A percentile compares a stretch with the other conserved stretches of the same genome.
Evolutionary conservation across 2,329 filamentous ascomycete species (phyloP).

Genomic region (Bertia moriformis): DNA sequence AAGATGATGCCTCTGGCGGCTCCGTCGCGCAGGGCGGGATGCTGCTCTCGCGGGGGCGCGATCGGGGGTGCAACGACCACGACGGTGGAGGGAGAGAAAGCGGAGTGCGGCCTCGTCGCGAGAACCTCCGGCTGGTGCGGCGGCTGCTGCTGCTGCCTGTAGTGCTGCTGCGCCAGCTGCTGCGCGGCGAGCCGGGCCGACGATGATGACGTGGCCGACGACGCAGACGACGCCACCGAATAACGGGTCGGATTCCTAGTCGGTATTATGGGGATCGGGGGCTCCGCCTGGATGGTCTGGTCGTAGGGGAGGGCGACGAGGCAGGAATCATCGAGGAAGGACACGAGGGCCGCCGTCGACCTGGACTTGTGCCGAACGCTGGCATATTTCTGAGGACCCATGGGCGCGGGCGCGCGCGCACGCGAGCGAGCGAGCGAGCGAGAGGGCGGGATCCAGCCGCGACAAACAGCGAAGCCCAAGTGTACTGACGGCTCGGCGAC

Average conservation of each 20-base stretch:
- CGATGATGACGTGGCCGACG: slow-evolving; percentile 7
- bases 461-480: too few species aligned
- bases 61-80: slow-evolving; percentile 18
- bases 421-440: too few species aligned
- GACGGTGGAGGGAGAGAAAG: slow-evolving; percentile 10
- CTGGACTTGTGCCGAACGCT: slow-evolving; percentile 26
- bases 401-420: too few species aligned
- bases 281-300: slow-evolving; percentile 39
- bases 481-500: too few species aligned
- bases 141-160: slow-evolving; percentile 12
- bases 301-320: slow-evolving; percentile 46
- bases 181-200: slow-evolving; percentile 6
- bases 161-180: slow-evolving; percentile 13
- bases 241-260: slow-evolving; percentile 10
- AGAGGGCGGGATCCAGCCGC: too few species aligned
- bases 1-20: slow-evolving; percentile 10
- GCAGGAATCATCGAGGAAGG: slow-evolving; percentile 31
- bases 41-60: slow-evolving; percentile 31
- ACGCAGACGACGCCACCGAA: too few species aligned
- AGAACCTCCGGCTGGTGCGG: too few species aligned
- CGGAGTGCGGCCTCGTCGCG: background rate
- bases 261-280: slow-evolving; percentile 36
- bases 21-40: slow-evolving; percentile 31
- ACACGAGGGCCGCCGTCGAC: slow-evolving; percentile 15
- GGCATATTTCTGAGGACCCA: slow-evolving; percentile 24